Evolutionary conservation across 2,329 filamentous ascomycete genomes (phyloP).

Genomic region (Penicillium sp.): DNA sequence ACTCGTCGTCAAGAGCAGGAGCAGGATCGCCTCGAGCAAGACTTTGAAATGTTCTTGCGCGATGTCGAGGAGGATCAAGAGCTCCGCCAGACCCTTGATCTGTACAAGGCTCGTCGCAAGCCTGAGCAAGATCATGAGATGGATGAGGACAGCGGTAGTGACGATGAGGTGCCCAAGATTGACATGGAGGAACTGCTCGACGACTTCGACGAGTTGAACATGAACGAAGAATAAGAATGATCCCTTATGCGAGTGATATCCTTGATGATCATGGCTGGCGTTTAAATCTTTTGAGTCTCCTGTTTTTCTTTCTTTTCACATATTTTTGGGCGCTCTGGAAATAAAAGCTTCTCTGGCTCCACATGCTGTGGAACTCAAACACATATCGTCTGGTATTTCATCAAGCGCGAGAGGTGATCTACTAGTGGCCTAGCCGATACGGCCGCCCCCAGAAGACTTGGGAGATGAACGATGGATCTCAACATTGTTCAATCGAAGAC

Average conservation of each 20-base stretch:
- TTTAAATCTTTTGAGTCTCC: constrained; percentile 13
- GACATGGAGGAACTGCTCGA: constrained; percentile 57
- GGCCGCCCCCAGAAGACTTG: too few relatives aligned
- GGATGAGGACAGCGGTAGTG: constrained; percentile 54
- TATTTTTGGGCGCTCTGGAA: constrained; percentile 1
- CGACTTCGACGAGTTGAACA: constrained; percentile 33
- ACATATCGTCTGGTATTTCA: too few relatives aligned
- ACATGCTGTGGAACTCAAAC: too few relatives aligned
- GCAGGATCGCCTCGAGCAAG: constrained; percentile 78
- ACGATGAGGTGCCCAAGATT: constrained; percentile 63
- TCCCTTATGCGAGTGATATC: constrained; percentile 17
- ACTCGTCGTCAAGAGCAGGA: constrained; percentile 55
- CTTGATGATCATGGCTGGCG: constrained; percentile 26
- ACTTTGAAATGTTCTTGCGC: constrained; percentile 95
- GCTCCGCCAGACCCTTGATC: constrained; percentile 70
- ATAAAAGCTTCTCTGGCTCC: constrained; percentile 8
- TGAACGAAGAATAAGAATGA: constrained; percentile 47
- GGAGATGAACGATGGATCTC: too few relatives aligned
- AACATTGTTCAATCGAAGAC: too few relatives aligned
- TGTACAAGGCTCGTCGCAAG: constrained; percentile 66
- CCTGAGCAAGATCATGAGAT: constrained; percentile 44
- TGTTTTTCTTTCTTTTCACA: not conserved
- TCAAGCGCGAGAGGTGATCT: too few relatives aligned
- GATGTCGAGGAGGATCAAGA: constrained; percentile 96
- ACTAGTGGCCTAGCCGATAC: too few relatives aligned